Evolutionary conservation across 2,329 filamentous ascomycete genomes (phyloP).

Genomic region (Monilinia laxa): DNA sequence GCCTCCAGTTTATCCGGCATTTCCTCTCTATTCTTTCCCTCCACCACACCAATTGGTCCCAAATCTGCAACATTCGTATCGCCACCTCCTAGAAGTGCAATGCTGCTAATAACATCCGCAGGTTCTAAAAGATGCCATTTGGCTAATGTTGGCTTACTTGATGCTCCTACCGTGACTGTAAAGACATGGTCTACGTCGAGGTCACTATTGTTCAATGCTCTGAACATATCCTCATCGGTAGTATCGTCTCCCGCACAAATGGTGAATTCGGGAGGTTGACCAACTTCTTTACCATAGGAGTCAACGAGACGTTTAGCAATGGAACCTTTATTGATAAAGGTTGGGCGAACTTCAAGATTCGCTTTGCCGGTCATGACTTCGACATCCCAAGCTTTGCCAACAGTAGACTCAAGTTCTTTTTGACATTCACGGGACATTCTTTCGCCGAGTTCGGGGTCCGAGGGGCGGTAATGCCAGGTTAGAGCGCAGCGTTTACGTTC

Average conservation of each 20-base stretch:
- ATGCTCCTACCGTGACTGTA: conserved; percentile 87
- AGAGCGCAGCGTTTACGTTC: conserved; percentile 92
- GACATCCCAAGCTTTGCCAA: conserved; percentile 79
- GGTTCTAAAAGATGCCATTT: conserved; percentile 89
- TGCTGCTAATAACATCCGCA: conserved; percentile 75
- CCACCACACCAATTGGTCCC: conserved; percentile 35
- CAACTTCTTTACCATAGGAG: conserved; percentile 59
- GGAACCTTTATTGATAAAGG: conserved; percentile 96
- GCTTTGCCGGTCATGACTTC: conserved; percentile 98
- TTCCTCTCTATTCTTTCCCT: conserved; percentile 30
- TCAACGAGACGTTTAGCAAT: conserved; percentile 82
- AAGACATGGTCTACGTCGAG: conserved; percentile 69
- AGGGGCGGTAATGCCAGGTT: conserved; percentile 95
- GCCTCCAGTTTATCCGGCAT: conserved; percentile 26
- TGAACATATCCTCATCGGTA: conserved; percentile 97
- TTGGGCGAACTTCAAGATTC: conserved; percentile 94
- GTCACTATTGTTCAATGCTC: conserved; percentile 65
- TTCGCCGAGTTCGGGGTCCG: conserved; percentile 79
- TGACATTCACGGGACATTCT: conserved; percentile 81
- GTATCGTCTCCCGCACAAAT: conserved; percentile 93
- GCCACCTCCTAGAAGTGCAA: conserved; percentile 50
- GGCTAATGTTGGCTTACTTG: conserved; percentile 87
- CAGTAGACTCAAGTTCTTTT: conserved; percentile 73
- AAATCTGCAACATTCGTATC: conserved; percentile 34
- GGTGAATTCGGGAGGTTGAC: conserved; percentile 73